Conservation (phyloP, 352 stramenopile species). For the Pythium brassicae region DNA sequence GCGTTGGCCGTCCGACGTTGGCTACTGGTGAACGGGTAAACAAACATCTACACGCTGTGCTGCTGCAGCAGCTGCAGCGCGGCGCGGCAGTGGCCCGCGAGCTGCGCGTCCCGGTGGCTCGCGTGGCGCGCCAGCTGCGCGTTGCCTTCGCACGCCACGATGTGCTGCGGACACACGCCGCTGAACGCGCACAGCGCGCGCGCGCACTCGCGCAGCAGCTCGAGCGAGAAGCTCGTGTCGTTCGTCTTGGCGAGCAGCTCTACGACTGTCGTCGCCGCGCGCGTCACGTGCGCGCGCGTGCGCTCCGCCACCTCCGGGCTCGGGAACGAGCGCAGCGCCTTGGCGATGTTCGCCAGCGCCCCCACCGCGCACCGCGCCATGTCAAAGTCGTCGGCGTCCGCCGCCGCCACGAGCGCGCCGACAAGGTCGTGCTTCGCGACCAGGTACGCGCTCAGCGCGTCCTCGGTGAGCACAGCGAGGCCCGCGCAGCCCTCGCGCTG, state of each 20-base stretch:
- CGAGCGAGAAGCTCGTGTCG: conserved; percentile 53
- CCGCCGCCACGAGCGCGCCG: conserved; percentile 36
- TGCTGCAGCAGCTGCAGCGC: conserved; percentile 33
- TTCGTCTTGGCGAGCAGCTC: conserved; percentile 43
- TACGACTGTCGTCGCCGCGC: conserved; percentile 38
- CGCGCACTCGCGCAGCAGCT: conserved; percentile 69
- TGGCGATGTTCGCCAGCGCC: conserved; percentile 62
- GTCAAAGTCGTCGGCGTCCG: conserved; percentile 42
- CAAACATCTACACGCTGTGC: conserved; percentile 10
- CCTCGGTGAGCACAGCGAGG: conserved; percentile 64
- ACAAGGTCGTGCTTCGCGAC: conserved; percentile 58
- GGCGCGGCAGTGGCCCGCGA: conserved; percentile 48
- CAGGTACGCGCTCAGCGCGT: conserved; percentile 53
- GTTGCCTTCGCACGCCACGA: conserved; percentile 17
- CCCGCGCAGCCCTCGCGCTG: conserved; percentile 73
- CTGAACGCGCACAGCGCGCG: conserved; percentile 52
- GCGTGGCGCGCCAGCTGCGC: conserved; percentile 42
- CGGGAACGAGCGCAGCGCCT: conserved; percentile 44
- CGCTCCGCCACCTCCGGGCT: conserved; percentile 25
- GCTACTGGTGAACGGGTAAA: conserved; percentile 17
- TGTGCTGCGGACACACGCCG: conserved; percentile 35
- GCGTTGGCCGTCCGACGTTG: not conserved
- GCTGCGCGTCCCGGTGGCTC: conserved; percentile 61
- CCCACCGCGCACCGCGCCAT: conserved; percentile 72
- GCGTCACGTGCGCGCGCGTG: conserved; percentile 45